Evolutionary conservation across 306 rosid genomes (phyloP).

Genomic region (barrel medic (Medicago truncatula)): MtrunA17r5.0-ANR NC_053049.1:5261001-5261500

Average conservation of each 20-base stretch:
- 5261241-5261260: slow-evolving; percentile 67
- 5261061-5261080: slow-evolving; percentile 47
- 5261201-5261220: slow-evolving; percentile 74
- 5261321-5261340: slow-evolving; percentile 1
- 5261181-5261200: slow-evolving; percentile 86
- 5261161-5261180: slow-evolving; percentile 46
- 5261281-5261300: slow-evolving; percentile 30
- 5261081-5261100: background rate
- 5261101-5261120: background rate
- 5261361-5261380: slow-evolving; percentile 77
- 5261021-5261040: slow-evolving; percentile 64
- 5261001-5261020: slow-evolving; percentile 78
- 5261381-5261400: slow-evolving; percentile 85
- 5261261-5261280: slow-evolving; percentile 75
- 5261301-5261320: background rate
- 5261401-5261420: slow-evolving; percentile 65
- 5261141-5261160: slow-evolving; percentile 38
- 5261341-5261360: slow-evolving; percentile 66
- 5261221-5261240: slow-evolving; percentile 64
- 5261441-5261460: slow-evolving; percentile 26
- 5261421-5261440: slow-evolving; percentile 78
- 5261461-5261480: background rate
- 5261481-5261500: too few species aligned
- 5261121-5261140: slow-evolving; percentile 35
- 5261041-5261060: slow-evolving; percentile 39